Evolutionary conservation across 352 stramenopile species (phyloP).

Genomic region (Phytophthora sp.): DNA sequence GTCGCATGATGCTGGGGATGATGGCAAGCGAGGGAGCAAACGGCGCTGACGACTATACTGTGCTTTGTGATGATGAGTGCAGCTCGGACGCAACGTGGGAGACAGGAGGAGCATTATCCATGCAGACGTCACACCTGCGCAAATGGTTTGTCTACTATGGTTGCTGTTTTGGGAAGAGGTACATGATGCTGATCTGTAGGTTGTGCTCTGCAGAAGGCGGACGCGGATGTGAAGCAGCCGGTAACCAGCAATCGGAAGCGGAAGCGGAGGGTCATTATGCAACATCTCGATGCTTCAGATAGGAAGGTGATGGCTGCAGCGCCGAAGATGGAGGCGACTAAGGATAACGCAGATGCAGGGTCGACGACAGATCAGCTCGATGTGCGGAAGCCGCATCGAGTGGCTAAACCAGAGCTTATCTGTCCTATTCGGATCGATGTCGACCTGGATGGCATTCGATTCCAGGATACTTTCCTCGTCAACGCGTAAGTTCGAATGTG

Average conservation of each 20-base stretch:
- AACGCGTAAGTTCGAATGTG: constrained; percentile 51
- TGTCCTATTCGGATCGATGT: constrained; percentile 82
- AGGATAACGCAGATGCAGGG: constrained; percentile 5
- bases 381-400: constrained; percentile 21
- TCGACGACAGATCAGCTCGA: constrained; percentile 26
- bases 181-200: background rate
- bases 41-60: constrained; percentile 2
- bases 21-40: background rate
- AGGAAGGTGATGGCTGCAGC: background rate
- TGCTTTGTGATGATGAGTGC: constrained; percentile 23
- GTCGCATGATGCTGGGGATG: constrained; percentile 21
- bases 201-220: constrained; percentile 25
- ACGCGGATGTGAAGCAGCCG: constrained; percentile 17
- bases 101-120: constrained; percentile 53
- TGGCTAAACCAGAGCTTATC: constrained; percentile 49
- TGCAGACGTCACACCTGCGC: constrained; percentile 36
- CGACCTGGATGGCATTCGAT: constrained; percentile 74
- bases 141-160: constrained; percentile 33
- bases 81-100: constrained; percentile 45
- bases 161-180: background rate
- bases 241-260: constrained; percentile 52
- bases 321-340: background rate
- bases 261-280: constrained; percentile 59
- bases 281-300: constrained; percentile 40
- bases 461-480: constrained; percentile 80